These are phyloP conservation scores for Wallacemonas collosoma DNA, from an alignment of 208 protist species.

Conservation along the genomic window DNA sequence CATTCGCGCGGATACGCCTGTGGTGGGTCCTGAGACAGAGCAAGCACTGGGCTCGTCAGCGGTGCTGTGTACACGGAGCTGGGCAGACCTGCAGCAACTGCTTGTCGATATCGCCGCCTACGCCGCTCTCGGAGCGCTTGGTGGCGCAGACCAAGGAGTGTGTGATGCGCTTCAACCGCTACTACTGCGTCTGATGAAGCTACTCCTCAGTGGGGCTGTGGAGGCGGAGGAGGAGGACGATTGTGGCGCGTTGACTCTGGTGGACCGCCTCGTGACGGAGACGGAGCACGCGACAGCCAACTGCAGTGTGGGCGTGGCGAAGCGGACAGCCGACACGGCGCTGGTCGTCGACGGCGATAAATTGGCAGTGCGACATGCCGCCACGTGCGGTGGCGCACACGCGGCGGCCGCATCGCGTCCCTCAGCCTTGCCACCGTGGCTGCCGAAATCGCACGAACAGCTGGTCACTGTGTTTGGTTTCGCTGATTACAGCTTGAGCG, in stretches of 20 bases:
- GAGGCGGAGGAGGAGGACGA: background rate
- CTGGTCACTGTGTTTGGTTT: slow-evolving; percentile 54
- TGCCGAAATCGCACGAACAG: background rate
- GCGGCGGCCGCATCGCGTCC: background rate
- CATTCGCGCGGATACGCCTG: background rate
- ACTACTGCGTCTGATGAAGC: slow-evolving; percentile 40
- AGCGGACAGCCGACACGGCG: slow-evolving; percentile 38
- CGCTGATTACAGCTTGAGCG: slow-evolving; percentile 48
- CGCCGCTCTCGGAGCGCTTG: slow-evolving; percentile 34
- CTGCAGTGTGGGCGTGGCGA: slow-evolving; percentile 39
- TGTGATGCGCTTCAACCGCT: slow-evolving; percentile 36
- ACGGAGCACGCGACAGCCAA: slow-evolving; percentile 37
- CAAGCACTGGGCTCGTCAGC: background rate
- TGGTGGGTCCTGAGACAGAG: background rate
- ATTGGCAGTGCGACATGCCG: background rate
- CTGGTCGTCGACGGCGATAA: slow-evolving; percentile 23
- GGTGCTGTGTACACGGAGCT: background rate
- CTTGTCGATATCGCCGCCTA: slow-evolving; percentile 31
- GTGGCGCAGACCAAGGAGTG: slow-evolving; percentile 26
- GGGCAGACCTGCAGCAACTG: slow-evolving; percentile 21
- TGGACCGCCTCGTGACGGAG: slow-evolving; percentile 27
- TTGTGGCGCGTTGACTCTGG: background rate
- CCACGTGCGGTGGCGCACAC: too few relatives aligned
- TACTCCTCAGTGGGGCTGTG: slow-evolving; percentile 22
- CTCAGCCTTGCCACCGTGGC: background rate